Base-by-base conservation (phyloP, 2,329 filamentous ascomycete genomes). In the Amylocarpus encephaloides region DNA sequence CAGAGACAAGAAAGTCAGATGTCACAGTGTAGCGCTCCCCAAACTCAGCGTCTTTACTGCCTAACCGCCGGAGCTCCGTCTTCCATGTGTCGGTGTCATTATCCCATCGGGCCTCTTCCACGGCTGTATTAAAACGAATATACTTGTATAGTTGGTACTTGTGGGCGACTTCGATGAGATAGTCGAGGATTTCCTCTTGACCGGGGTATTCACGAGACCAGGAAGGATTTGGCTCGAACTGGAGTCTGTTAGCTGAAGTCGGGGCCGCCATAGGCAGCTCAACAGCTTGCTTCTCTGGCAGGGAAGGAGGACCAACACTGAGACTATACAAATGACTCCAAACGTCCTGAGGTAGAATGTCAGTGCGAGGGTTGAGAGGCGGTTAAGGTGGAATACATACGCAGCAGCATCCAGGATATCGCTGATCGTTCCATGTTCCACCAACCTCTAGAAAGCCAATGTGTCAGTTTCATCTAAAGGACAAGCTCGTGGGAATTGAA, bases 181-280 rank as follows among this genome's bases (percentile, higher is more conserved):
- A 80, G n/a, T 66, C 65, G 66, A 74, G 66, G 18, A 82, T 78
- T 60, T 82, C 79, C 59, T 80, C 75, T 57, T 82, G 78, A 0
- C 75, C 74, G 0, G 79, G 75, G 55, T 79, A 81, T 46, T 77
- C 70, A 19, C 77, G 64, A 0, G 74, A 73, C 78, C 78, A 82
- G 54, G 74, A 68, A 1, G 75, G 66, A 43, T 79, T 80, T 46
- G 78, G 76, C 35, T 76, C 78, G 55, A 81, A 82, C 11, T 74
- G 78, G 62, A 73, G 79, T 41, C 71, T 76, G 65, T 82, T 81
- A 2, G 81, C 42, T n/a, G 32, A 32, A 19, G 22, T 11, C 40
- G 4, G 36, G 9, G 34, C 34, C 34, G 11, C 5, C 3, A 13
- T 4, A 36, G 15, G 34, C 5, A 36, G 15, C 34, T 36, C 34